phyloP scores from a whole-genome alignment of 208 protist species.

The Acanthamoeba sp. region DNA sequence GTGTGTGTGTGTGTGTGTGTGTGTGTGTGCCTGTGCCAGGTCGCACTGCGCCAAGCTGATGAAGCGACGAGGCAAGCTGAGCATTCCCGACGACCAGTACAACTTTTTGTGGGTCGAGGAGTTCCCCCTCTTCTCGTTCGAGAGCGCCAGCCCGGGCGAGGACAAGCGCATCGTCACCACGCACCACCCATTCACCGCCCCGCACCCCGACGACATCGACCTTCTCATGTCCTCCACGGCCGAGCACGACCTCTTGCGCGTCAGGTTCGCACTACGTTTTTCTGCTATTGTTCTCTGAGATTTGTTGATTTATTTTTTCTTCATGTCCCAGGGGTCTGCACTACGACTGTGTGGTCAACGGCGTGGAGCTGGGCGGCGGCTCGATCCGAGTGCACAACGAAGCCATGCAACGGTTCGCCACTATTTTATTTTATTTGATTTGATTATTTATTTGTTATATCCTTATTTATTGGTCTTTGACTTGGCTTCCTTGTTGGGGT shows the following conservation, averaged over 20 bases:
- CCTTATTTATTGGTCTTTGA: conserved; percentile 78
- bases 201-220: conserved; percentile 86
- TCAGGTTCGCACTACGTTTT: not conserved
- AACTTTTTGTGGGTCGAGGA: conserved; percentile 91
- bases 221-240: not conserved
- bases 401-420: conserved; percentile 83
- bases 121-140: conserved; percentile 89
- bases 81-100: conserved; percentile 75
- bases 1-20: too few species aligned
- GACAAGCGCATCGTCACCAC: conserved; percentile 73
- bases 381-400: conserved; percentile 90
- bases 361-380: conserved; percentile 91
- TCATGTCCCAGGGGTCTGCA: conserved; percentile 78
- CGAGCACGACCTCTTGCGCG: conserved; percentile 31
- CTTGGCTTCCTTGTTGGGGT: too few species aligned
- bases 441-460: too few species aligned
- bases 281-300: too few species aligned
- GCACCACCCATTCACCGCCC: conserved; percentile 93
- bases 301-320: not conserved
- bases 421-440: too few species aligned
- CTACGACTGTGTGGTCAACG: conserved; percentile 93
- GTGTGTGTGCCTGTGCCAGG: too few species aligned
- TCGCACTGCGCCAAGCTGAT: conserved; percentile 71
- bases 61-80: conserved; percentile 36
- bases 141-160: conserved; percentile 63